A percentile compares a stretch with the other conserved stretches of the same genome.
Evolutionary conservation across 1,284 basidiomycete species (phyloP).

Genomic region (Ustilago vetiveriae): DNA sequence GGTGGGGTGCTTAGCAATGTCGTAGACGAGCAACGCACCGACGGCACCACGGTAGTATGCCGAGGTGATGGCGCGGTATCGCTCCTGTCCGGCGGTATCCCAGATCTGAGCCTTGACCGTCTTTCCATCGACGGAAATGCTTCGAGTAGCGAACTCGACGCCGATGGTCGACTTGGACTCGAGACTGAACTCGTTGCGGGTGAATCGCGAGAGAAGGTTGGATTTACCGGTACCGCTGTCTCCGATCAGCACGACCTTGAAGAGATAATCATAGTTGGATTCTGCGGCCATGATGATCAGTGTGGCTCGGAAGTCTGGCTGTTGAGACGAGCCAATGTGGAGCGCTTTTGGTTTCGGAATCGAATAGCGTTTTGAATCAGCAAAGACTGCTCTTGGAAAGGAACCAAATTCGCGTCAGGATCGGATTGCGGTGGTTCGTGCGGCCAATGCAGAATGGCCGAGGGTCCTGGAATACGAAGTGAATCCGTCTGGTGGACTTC

Average conservation of each 20-base stretch:
- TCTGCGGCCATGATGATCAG: conserved; percentile 54
- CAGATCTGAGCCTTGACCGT: conserved; percentile 99
- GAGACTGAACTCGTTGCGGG: conserved; percentile 98
- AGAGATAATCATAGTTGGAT: conserved; percentile 65
- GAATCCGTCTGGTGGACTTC: too few species aligned
- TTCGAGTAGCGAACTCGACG: conserved; percentile 97
- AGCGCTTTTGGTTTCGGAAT: too few species aligned
- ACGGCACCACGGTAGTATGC: conserved; percentile 96
- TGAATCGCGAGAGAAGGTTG: conserved; percentile 75
- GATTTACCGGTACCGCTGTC: conserved; percentile 99
- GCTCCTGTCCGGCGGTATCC: conserved; percentile 97
- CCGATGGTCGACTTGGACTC: conserved; percentile 96
- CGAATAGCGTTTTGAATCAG: too few species aligned
- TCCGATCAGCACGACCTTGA: conserved; percentile 83
- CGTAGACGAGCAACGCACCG: conserved; percentile 71
- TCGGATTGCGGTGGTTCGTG: too few species aligned
- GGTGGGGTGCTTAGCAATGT: conserved; percentile 80
- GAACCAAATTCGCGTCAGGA: too few species aligned
- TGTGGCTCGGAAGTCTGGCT: neutral
- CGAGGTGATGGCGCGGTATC: conserved; percentile 98
- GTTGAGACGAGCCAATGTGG: neutral
- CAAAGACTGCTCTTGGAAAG: neutral
- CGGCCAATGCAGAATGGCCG: too few species aligned
- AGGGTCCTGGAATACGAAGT: too few species aligned
- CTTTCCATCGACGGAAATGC: conserved; percentile 93